Evolutionary conservation across 148 eudicot genomes (phyloP), one percentile per base, ranked within the genome.

Genomic region (Cornus kousa): DNA sequence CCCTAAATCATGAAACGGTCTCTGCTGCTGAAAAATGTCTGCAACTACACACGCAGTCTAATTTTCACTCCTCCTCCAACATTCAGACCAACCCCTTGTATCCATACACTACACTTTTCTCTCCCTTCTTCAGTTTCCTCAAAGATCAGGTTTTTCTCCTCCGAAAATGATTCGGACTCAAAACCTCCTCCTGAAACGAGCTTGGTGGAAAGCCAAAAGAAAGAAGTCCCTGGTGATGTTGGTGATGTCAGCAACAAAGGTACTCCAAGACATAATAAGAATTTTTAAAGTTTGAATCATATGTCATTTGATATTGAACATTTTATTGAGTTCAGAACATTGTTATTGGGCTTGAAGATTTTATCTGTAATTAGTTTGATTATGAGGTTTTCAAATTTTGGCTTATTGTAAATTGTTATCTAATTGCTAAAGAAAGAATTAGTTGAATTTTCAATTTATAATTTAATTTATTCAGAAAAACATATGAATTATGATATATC

Each of bases 211-310:
- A 17, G 82, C 64, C 76, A 85, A 81, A 73, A 55, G 17, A 81
- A 80, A 37, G 73, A 87, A 46, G 62, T 76, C 13, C 48, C 71
- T 64, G 31, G 40, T 59, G 78, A 72, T n/a, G 82, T 90, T n/a
- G 80, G 80, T 53, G 97, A 92, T 50, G 84, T 92, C 67, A 81
- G 72, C 76, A 92, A 84, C 71, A 62, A 84, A 87, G 94, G 97
- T 92, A 53, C 9, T 46, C 24, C 28, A 53, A 50, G 35, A 9
- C 23, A n/a, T 1, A 53, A 53, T 53, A 16, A 2, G 43, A 35
- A 0, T 28, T 57, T 20, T 65, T 19, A 1, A 1, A 33, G n/a
- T 83, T 13, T 31, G 24, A 43, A 43, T 43, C 48, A 43, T 9
- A 9, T 53, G 70, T 32, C 4, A 16, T 70, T 32, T 32, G n/a